Percentiles rank a stretch among this genome's conserved stretches.
phyloP scores from a whole-genome alignment of 768 basidiomycete species.

The Pleurotus eryngii region DNA sequence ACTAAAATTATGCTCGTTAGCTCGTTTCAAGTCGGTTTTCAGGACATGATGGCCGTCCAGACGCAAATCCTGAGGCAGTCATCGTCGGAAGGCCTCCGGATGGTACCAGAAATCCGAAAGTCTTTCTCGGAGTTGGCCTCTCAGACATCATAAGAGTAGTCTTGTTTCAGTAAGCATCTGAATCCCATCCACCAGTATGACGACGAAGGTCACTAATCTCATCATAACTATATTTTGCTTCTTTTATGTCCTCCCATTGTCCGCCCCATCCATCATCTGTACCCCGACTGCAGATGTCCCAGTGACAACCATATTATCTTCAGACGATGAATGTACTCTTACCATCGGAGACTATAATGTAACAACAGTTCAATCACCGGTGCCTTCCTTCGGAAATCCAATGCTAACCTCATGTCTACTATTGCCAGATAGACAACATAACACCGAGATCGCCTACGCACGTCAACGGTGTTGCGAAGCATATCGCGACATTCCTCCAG shows the following conservation, averaged over 20 bases:
- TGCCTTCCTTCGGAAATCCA: not conserved
- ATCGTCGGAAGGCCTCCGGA: constrained; percentile 56
- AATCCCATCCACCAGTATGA: not conserved
- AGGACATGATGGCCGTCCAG: not conserved
- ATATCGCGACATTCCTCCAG: constrained; percentile 45
- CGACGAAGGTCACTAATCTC: not conserved
- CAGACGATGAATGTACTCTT: constrained; percentile 36
- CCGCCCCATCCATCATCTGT: constrained; percentile 45
- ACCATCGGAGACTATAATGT: constrained; percentile 64
- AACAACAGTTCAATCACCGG: constrained; percentile 10
- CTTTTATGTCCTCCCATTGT: constrained; percentile 55
- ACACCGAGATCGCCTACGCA: constrained; percentile 41
- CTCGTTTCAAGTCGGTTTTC: not conserved
- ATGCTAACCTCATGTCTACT: not conserved
- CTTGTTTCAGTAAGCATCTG: constrained; percentile 42
- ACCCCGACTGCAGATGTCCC: constrained; percentile 27
- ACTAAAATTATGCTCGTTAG: not conserved
- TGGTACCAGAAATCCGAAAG: constrained; percentile 44
- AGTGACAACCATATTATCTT: constrained; percentile 36
- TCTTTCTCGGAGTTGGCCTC: constrained; percentile 42
- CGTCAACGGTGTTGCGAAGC: constrained; percentile 45
- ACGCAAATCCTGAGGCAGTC: constrained; percentile 23
- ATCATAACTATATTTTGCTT: constrained; percentile 36
- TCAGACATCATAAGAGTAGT: constrained; percentile 54
- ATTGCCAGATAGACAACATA: constrained; percentile 53